These are phyloP conservation scores for Lumnitzera littorea DNA, from an alignment of 345 rosid genomes.

Conservation along the genomic window DNA sequence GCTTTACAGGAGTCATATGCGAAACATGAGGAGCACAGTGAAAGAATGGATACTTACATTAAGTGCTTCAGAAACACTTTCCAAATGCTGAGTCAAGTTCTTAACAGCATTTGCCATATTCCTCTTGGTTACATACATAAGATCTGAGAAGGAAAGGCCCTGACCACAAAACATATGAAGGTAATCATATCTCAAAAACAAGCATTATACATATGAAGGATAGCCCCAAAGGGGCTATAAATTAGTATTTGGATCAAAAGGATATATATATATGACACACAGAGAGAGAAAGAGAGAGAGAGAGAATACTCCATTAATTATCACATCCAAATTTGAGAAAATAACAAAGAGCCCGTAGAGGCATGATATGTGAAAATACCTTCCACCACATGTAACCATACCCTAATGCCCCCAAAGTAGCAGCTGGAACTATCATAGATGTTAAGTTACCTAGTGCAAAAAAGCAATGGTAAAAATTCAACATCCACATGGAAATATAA, in stretches of 20 bases:
- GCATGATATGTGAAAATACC: constrained; percentile 30
- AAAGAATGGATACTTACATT: constrained; percentile 41
- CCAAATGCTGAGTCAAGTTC: constrained; percentile 83
- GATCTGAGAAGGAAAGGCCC: constrained; percentile 88
- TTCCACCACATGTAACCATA: constrained; percentile 99
- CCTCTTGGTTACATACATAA: constrained; percentile 77
- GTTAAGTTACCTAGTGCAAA: constrained; percentile 43
- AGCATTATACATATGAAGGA: no score
- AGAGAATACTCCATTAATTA: no score
- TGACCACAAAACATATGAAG: constrained; percentile 14
- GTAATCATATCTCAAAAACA: no score
- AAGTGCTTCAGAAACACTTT: constrained; percentile 63
- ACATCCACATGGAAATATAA: no score
- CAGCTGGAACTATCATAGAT: constrained; percentile 61
- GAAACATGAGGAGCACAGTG: background rate
- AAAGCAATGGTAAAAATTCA: background rate
- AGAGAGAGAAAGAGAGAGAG: no score
- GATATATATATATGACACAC: no score
- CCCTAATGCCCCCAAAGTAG: constrained; percentile 79
- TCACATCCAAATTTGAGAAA: no score
- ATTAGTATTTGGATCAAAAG: no score
- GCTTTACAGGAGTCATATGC: no score
- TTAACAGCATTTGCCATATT: constrained; percentile 73
- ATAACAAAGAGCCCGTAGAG: no score
- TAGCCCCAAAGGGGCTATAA: no score